Percentiles rank a stretch among this genome's conserved stretches.
Conservation (phyloP, 495 filamentous ascomycete species). For the Aspergillus sclerotiicarbonarius region DNA sequence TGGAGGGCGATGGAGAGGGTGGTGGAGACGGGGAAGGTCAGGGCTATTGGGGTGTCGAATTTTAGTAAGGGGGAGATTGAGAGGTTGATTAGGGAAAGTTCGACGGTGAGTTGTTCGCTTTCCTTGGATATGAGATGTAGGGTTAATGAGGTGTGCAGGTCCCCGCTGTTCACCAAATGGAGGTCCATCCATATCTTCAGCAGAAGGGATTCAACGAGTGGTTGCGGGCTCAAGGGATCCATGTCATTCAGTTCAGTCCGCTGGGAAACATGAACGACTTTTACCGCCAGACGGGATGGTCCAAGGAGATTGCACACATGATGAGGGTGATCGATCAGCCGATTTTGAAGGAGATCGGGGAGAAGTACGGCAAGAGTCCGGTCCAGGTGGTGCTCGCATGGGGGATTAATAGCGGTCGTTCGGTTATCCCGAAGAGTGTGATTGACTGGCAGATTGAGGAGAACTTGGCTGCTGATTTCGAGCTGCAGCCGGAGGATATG, state of each 20-base stretch:
- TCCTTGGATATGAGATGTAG: not conserved
- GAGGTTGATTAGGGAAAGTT: constrained; percentile 55
- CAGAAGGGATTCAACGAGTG: constrained; percentile 56
- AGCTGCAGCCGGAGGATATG: constrained; percentile 46
- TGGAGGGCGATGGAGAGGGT: constrained; percentile 64
- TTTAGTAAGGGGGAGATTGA: constrained; percentile 66
- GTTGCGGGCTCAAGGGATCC: constrained; percentile 51
- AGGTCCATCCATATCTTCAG: constrained; percentile 58
- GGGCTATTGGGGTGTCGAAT: constrained; percentile 73
- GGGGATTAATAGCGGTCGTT: constrained; percentile 59
- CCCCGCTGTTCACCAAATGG: constrained; percentile 66
- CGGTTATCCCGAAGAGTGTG: constrained; percentile 63
- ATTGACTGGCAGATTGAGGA: constrained; percentile 46
- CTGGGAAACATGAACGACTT: constrained; percentile 67
- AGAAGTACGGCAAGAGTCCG: constrained; percentile 59
- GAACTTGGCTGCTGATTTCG: constrained; percentile 59
- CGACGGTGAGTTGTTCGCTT: constrained; percentile 33
- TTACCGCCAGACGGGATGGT: constrained; percentile 49
- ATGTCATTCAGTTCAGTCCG: constrained; percentile 60
- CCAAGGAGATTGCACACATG: constrained; percentile 21
- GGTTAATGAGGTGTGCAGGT: constrained; percentile 9
- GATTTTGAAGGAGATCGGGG: constrained; percentile 54
- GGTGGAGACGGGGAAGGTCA: constrained; percentile 50
- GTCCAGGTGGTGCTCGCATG: constrained; percentile 61
- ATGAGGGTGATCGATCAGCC: constrained; percentile 54